A percentile compares a stretch with the other conserved stretches of the same genome.
Evolutionary conservation across 148 eudicot genomes (phyloP).

Genomic region (Rhododendron ovatum): DNA sequence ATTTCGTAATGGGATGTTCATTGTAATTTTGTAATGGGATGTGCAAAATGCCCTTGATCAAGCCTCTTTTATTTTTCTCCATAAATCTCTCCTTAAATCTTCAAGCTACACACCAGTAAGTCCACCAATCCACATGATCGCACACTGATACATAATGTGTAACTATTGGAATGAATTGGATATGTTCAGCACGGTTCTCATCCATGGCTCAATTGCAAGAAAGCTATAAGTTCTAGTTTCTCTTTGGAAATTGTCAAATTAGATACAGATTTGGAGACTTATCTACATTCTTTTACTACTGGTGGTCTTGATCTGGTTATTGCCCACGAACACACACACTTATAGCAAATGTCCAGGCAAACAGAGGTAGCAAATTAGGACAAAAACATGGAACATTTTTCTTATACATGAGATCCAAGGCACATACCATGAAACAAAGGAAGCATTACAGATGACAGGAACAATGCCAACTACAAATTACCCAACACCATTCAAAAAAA

Average conservation of each 20-base stretch:
- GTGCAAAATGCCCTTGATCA: too few relatives aligned
- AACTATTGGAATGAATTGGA: neutral
- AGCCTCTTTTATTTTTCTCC: neutral
- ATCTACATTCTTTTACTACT: neutral
- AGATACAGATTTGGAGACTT: neutral
- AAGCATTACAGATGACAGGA: too few relatives aligned
- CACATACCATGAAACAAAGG: too few relatives aligned
- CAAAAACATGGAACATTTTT: too few relatives aligned
- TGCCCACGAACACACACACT: conserved; percentile 49
- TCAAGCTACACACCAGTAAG: neutral
- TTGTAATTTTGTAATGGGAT: too few relatives aligned
- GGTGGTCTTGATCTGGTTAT: conserved; percentile 46
- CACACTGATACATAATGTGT: neutral
- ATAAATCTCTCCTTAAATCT: neutral
- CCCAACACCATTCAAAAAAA: too few relatives aligned
- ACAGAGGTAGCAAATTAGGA: too few relatives aligned
- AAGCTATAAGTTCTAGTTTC: neutral
- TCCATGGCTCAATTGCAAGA: neutral
- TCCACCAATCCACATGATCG: neutral
- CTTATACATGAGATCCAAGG: too few relatives aligned
- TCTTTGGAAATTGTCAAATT: neutral
- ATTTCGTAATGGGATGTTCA: too few relatives aligned
- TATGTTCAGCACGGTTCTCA: neutral
- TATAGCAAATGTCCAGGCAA: too few relatives aligned
- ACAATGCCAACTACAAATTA: too few relatives aligned